These are phyloP conservation scores for Thelonectria olida DNA, from an alignment of 2,329 filamentous ascomycete species.

Conservation along the genomic window DNA sequence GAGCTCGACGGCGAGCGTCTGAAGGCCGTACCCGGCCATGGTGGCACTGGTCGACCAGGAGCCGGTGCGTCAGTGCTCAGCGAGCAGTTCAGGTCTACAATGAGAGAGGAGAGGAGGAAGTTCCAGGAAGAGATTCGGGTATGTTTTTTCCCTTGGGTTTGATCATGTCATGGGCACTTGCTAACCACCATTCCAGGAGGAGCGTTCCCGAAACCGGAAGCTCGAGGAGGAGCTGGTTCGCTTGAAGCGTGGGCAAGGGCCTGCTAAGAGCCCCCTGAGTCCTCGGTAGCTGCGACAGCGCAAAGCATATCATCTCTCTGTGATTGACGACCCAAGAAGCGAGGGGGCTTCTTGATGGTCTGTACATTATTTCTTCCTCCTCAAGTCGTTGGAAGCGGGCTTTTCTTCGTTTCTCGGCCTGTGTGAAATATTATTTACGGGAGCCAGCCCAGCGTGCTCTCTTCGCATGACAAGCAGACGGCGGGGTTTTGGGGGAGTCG, in stretches of 20 bases:
- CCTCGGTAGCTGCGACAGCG: constrained; percentile 41
- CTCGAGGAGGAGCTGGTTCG: constrained; percentile 61
- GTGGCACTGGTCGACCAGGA: constrained; percentile 46
- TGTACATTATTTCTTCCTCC: constrained; percentile 29
- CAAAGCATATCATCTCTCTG: background rate
- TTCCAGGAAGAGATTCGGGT: constrained; percentile 65
- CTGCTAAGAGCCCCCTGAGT: constrained; percentile 54
- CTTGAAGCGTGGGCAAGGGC: constrained; percentile 53
- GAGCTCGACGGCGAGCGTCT: constrained; percentile 61
- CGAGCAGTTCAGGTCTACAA: constrained; percentile 64
- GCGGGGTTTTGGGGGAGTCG: background rate
- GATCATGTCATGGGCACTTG: background rate
- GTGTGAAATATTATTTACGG: constrained; percentile 14
- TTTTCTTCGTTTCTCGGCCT: constrained; percentile 19
- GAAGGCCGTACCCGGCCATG: constrained; percentile 49
- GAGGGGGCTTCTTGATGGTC: background rate
- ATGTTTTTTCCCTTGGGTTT: constrained; percentile 34
- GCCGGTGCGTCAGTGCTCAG: constrained; percentile 62
- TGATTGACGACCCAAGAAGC: background rate
- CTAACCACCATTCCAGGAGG: constrained; percentile 55
- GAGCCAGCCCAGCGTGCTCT: no score
- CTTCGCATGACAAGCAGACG: constrained; percentile 11
- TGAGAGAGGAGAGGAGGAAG: constrained; percentile 66
- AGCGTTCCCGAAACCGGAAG: constrained; percentile 57
- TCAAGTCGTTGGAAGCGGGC: background rate